Evolutionary conservation across 2,329 filamentous ascomycete species (phyloP), one percentile per base, ranked within the genome.

Genomic region (Scolecobasidium constrictum): DNA sequence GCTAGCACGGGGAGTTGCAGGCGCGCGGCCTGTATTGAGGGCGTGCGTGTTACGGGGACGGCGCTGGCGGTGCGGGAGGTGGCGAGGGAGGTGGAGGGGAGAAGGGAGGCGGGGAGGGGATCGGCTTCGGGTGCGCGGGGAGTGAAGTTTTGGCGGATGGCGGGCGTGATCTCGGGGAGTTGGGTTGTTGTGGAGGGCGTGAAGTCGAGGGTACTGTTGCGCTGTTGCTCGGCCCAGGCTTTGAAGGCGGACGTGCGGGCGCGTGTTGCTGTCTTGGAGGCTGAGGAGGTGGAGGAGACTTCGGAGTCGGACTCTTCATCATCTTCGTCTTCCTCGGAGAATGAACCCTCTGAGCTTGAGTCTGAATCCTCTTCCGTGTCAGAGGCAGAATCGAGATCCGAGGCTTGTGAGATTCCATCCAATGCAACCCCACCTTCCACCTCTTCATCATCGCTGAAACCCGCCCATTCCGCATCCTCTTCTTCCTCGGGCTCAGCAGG

Each of bases 1-100:
- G 85, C 85, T 2, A 96, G 86, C 1, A 98, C 85, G 0, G 92
- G 92, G 13, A 98, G 71, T 44, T 83, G 77, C 37, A 93, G 61
- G 11, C 92, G 78, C 9, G 81, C 77, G 38, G 81, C 75, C 57
- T 95, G 86, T 17, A 96, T 83, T 15, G 83, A 80, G 4, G 78
- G 65, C 1, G 75, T 66, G 45, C 92, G 77, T 31, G 75, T 66
- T 2, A 95, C 79, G 2, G 75, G 61, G 2, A 95, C 81, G 47
- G 79, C 82, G 57, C 78, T 88, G 1, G 82, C 83, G 55, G 88
- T 90, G 47, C 87, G 72, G 28, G 71, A 69, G 3, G 66, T 64
- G 51, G 76, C 75, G 15, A 67, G 63, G 12, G 56, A 66, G 0
- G 77, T 78, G 3, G 75, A 59, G 4, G 58, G 73, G 43, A 76